Base-by-base conservation (phyloP, 2,329 filamentous ascomycete species). In the Podosphaera xanthii region DNA sequence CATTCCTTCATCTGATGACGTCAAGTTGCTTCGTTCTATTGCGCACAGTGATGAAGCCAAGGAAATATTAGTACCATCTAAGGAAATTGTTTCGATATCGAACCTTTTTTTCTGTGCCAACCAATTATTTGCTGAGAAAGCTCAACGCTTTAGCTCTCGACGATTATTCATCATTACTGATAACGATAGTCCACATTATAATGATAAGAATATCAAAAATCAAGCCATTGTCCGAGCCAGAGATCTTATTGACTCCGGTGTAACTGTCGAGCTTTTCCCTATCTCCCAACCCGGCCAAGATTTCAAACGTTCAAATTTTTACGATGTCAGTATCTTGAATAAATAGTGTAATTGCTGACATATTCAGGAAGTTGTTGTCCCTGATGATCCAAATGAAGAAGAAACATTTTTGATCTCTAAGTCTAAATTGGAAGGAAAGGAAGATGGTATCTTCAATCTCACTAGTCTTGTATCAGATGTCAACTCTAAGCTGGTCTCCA, bases 131-230 rank as follows among this genome's bases (percentile, higher is more conserved):
- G 95, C 90, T 0, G 95, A 87, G 2, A 94, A 86, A 69, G 90
- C 92, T 0, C 83, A 92, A 22, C 97, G 96, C 67, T 97, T 97
- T 70, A 84, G 87, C 3, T 97, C 91, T 4, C 78, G 91, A 61
- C 81, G 92, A 40, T 73, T 98, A n/a, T 98, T 98, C 71, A 81
- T 98, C 63, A 87, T 98, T 59, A 97, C 92, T 0, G 89, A 97
- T 70, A 87, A 94, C 63, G 92, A 97, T 69, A 78, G 89, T 63
- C 92, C 92, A 3, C 87, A 94, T 68, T 73, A 75, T 0, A 75
- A 78, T 22, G 83, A 87, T 68, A 92, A 90, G 71, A 75, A 78
- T 6, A 75, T 84, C 36, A 82, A 84, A 58, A 84, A 85, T 12
- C 81, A 85, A 42, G 87, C 92, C 3, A 83, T 87, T 5, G 87